Evolutionary conservation across 192 early-diverging fungal genomes (phyloP), one percentile per base, ranked within the genome.

Genomic region (Backusella australiensis): DNA sequence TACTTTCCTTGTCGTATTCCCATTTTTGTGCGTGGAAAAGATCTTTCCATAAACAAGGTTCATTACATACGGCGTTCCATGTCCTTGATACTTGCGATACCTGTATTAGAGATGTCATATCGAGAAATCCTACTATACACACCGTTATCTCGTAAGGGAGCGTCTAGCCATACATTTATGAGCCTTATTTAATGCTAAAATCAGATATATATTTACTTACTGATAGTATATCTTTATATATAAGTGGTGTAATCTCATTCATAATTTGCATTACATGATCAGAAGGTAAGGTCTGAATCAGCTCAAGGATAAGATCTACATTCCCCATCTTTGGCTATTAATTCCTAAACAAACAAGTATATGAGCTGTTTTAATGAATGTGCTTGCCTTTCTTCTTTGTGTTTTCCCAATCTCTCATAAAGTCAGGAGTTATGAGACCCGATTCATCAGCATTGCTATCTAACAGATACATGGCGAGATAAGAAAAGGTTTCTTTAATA

Each of bases 11-110:
- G 19, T 71, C 68, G 23, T 76, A 52, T 76, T 29, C 34, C 75
- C 68, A 76, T 8, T 42, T 66, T 75, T 68, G 74, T 38, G 34
- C 23, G 32, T 65, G 26, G 34, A 56, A 93, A 12, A 92, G 75
- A 14, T 73, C 77, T 46, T 84, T 79, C 93, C 93, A 94, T 12
- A 92, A 68, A 26, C 69, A 56, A 59, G 86, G 85, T 65, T 94
- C 91, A 9, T 75, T 72, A 14, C 85, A 83, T 29, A 89, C 74
- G 68, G 74, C 81, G 34, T 81, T 77, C 91, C 90, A 93, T 72
- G 83, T 70, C 38, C 75, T 79, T 14, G 88, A 92, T 32, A 93
- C 91, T 29, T 75, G 77, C 29, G 83, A 80, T 11, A 77, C 82
- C 12, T 80, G 75, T 26, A 78, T 75, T 39, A 91, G 46, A 0